Evolutionary conservation across 768 basidiomycete genomes (phyloP).

Genomic region (Saitozyma podzolica): DNA sequence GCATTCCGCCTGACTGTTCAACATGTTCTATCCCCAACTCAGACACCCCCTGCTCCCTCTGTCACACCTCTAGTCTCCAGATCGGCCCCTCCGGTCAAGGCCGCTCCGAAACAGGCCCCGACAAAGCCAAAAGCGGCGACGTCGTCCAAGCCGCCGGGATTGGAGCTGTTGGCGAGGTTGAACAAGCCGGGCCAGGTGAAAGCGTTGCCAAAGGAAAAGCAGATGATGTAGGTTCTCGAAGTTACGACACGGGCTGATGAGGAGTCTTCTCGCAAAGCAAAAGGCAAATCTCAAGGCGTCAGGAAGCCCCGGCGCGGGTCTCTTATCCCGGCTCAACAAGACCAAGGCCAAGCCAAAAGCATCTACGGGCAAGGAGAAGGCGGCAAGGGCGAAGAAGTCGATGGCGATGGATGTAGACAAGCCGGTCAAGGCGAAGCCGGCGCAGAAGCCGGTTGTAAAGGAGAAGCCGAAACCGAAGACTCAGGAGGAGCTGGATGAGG

Average conservation of each 20-base stretch:
- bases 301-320: conserved; percentile 20
- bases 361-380: conserved; percentile 18
- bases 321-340: conserved; percentile 27
- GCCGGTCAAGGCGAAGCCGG: conserved; percentile 3
- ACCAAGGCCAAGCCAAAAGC: conserved; percentile 13
- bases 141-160: conserved; percentile 28
- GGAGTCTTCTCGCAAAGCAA: conserved; percentile 33
- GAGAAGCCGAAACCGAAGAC: conserved; percentile 30
- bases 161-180: conserved; percentile 32
- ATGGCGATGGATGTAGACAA: conserved; percentile 39
- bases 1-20: conserved; percentile 30
- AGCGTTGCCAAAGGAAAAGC: conserved; percentile 9
- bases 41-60: conserved; percentile 19
- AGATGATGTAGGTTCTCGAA: conserved; percentile 25
- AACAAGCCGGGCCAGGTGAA: conserved; percentile 17
- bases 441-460: conserved; percentile 15
- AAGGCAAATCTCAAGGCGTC: conserved; percentile 31
- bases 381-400: conserved; percentile 35
- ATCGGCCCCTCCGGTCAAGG: conserved; percentile 10
- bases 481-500: conserved; percentile 45
- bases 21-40: conserved; percentile 31
- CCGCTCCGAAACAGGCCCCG: conserved; percentile 1
- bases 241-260: not conserved
- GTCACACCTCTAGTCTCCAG: conserved; percentile 9
- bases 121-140: conserved; percentile 2